Conservation (phyloP, 768 basidiomycete genomes). For the Chalciporus piperatus region DNA sequence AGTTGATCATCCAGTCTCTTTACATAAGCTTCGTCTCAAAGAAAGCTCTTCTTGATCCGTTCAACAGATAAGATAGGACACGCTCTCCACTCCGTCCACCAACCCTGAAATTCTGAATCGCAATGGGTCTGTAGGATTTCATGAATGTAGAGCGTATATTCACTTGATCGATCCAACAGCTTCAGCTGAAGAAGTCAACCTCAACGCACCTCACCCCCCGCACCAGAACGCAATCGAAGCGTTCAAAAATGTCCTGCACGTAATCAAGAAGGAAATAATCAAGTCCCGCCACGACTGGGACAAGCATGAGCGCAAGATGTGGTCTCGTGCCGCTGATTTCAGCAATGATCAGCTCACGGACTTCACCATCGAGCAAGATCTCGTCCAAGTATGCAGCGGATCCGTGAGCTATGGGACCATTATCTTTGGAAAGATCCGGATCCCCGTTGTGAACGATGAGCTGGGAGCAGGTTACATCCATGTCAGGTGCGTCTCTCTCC, state of each 20-base stretch:
- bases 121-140: constrained; percentile 26
- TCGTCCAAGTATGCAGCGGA: constrained; percentile 50
- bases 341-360: constrained; percentile 49
- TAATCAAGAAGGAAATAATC: constrained; percentile 64
- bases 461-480: constrained; percentile 65
- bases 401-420: constrained; percentile 65
- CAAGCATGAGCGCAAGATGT: constrained; percentile 58
- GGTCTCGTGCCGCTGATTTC: constrained; percentile 54
- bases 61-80: constrained; percentile 22
- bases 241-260: constrained; percentile 50
- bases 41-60: too few relatives aligned
- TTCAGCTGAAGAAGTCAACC: constrained; percentile 49
- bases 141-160: constrained; percentile 1
- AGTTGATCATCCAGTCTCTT: not conserved
- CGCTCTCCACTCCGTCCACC: not conserved
- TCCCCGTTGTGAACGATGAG: constrained; percentile 64
- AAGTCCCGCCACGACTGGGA: constrained; percentile 71
- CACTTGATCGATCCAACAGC: constrained; percentile 39
- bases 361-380: constrained; percentile 48
- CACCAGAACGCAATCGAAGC: constrained; percentile 59
- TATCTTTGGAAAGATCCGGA: constrained; percentile 72
- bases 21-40: not conserved
- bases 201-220: constrained; percentile 64
- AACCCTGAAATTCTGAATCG: not conserved
- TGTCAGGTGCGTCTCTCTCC: constrained; percentile 49